Evolutionary conservation across 805 yeast species (phyloP).

Genomic region (Candida patagonica): DNA sequence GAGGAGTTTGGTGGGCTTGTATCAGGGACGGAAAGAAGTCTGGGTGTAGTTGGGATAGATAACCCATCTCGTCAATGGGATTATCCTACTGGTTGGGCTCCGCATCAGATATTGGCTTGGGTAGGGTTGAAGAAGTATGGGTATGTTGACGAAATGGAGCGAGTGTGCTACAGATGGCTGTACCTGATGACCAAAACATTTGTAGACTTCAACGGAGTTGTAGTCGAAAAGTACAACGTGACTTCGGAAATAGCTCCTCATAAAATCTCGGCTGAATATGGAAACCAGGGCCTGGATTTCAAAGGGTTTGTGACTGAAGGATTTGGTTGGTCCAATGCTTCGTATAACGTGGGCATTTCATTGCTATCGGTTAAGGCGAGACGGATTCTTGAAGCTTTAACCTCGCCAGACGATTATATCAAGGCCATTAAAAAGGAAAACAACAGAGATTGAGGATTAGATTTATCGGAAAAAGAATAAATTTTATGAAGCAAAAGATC

Average conservation of each 20-base stretch:
- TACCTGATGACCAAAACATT: slow-evolving; percentile 79
- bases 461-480: background rate
- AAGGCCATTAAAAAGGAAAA: slow-evolving; percentile 2
- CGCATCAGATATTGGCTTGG: slow-evolving; percentile 95
- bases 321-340: slow-evolving; percentile 96
- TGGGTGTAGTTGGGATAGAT: slow-evolving; percentile 60
- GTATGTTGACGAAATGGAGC: slow-evolving; percentile 48
- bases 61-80: slow-evolving; percentile 97
- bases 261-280: slow-evolving; percentile 90
- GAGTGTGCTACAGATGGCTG: slow-evolving; percentile 84
- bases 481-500: background rate
- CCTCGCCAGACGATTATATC: slow-evolving; percentile 61
- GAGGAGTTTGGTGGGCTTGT: slow-evolving; percentile 87
- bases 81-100: slow-evolving; percentile 98
- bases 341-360: slow-evolving; percentile 64
- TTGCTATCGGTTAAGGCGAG: slow-evolving; percentile 56
- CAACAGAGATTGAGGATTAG: background rate
- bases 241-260: slow-evolving; percentile 78
- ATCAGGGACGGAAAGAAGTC: slow-evolving; percentile 65
- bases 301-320: slow-evolving; percentile 94
- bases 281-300: slow-evolving; percentile 90
- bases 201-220: slow-evolving; percentile 88
- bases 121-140: slow-evolving; percentile 71
- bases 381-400: slow-evolving; percentile 70
- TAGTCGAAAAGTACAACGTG: slow-evolving; percentile 92